A percentile compares a stretch with the other conserved stretches of the same genome.
Conservation (phyloP, 1,284 basidiomycete species). For the Mycena sp. region DNA sequence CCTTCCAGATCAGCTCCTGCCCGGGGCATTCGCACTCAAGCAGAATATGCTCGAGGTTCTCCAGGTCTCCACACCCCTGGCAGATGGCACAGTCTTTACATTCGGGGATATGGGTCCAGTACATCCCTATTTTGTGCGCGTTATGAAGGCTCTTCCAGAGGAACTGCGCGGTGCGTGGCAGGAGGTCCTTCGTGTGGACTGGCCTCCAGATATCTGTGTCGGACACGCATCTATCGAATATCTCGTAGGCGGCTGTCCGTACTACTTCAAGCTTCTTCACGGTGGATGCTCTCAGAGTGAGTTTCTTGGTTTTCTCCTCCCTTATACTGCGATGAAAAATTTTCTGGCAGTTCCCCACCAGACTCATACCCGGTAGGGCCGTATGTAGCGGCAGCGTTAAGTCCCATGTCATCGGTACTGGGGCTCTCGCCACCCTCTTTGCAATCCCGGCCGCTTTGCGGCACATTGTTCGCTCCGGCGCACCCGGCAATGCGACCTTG, state of each 20-base stretch:
- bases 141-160: background rate
- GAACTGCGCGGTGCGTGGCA: background rate
- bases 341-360: background rate
- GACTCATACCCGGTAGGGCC: background rate
- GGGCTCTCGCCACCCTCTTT: background rate
- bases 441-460: background rate
- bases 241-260: background rate
- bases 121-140: background rate
- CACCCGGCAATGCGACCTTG: background rate
- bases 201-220: background rate
- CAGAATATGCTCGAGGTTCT: constrained; percentile 41
- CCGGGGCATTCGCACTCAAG: constrained; percentile 32
- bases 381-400: background rate
- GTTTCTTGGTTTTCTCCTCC: background rate
- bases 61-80: constrained; percentile 31
- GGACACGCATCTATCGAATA: background rate
- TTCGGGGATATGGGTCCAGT: constrained; percentile 3
- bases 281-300: background rate
- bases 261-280: background rate
- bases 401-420: background rate
- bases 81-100: constrained; percentile 38
- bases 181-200: background rate
- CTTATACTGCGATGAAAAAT: background rate
- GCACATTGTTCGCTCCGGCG: background rate
- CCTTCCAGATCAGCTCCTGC: constrained; percentile 31